A percentile compares a stretch with the other conserved stretches of the same genome.
phyloP scores from a whole-genome alignment of 2,329 filamentous ascomycete genomes.

The Xylaria sp. region DNA sequence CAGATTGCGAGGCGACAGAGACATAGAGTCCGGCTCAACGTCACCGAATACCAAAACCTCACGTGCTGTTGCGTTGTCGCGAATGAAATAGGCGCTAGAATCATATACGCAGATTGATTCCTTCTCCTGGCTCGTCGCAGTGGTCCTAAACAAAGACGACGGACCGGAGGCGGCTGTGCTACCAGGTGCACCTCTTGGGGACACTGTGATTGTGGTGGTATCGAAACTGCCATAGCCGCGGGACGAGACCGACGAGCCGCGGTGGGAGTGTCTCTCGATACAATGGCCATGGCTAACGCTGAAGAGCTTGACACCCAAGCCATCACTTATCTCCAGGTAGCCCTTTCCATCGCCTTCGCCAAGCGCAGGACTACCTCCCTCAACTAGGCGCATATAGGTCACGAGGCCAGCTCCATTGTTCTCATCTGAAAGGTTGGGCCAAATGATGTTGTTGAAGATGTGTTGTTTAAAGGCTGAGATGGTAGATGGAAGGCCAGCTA shows the following conservation, averaged over 20 bases:
- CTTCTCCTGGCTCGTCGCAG: slow-evolving; percentile 50
- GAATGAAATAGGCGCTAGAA: slow-evolving; percentile 93
- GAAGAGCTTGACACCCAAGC: slow-evolving; percentile 88
- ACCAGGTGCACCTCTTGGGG: slow-evolving; percentile 42
- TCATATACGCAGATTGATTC: slow-evolving; percentile 78
- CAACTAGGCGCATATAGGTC: slow-evolving; percentile 87
- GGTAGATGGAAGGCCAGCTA: slow-evolving; percentile 88
- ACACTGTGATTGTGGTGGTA: slow-evolving; percentile 45
- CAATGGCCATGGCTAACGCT: slow-evolving; percentile 91
- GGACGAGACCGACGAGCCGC: slow-evolving; percentile 66
- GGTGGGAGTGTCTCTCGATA: slow-evolving; percentile 77
- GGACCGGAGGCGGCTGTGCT: slow-evolving; percentile 45
- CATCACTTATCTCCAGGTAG: slow-evolving; percentile 89
- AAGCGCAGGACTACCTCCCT: slow-evolving; percentile 86
- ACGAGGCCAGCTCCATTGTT: slow-evolving; percentile 93
- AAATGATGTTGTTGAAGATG: slow-evolving; percentile 98
- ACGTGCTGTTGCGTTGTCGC: slow-evolving; percentile 73
- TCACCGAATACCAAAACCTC: slow-evolving; percentile 96
- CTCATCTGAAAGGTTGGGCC: slow-evolving; percentile 97
- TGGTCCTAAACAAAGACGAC: slow-evolving; percentile 43
- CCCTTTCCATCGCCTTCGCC: slow-evolving; percentile 83
- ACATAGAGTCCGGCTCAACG: slow-evolving; percentile 90
- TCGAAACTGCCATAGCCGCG: slow-evolving; percentile 62
- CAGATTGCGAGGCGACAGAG: slow-evolving; percentile 82
- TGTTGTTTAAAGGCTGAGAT: slow-evolving; percentile 92